phyloP scores from a whole-genome alignment of 2,329 filamentous ascomycete genomes.

The Fusarium citri region DNA sequence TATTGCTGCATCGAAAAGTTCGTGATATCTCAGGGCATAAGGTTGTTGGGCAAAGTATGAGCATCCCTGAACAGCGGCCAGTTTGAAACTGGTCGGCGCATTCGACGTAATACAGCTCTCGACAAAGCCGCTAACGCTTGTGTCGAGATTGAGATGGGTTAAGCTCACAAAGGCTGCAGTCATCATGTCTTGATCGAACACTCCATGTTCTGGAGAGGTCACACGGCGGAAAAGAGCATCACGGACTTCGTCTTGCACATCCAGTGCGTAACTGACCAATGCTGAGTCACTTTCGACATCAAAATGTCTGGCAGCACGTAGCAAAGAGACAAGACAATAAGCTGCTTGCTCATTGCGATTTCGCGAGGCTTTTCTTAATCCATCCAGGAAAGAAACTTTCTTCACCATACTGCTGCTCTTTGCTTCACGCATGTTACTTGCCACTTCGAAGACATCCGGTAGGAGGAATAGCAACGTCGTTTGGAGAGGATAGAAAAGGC shows the following conservation, averaged over 20 bases:
- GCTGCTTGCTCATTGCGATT: slow-evolving; percentile 75
- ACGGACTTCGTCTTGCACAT: slow-evolving; percentile 75
- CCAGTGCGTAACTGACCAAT: slow-evolving; percentile 74
- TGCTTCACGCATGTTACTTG: slow-evolving; percentile 73
- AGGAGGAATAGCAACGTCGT: slow-evolving; percentile 71
- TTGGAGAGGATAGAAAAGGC: slow-evolving; percentile 71
- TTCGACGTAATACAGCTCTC: slow-evolving; percentile 67
- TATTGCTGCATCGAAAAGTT: slow-evolving; percentile 66
- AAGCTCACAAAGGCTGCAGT: slow-evolving; percentile 75
- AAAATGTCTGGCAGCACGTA: slow-evolving; percentile 74
- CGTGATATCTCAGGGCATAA: slow-evolving; percentile 61
- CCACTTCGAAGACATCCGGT: slow-evolving; percentile 77
- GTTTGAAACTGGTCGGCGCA: slow-evolving; percentile 69
- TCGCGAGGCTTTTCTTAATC: slow-evolving; percentile 70
- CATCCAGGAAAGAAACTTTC: slow-evolving; percentile 74
- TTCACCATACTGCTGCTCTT: slow-evolving; percentile 73
- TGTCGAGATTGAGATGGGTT: slow-evolving; percentile 70
- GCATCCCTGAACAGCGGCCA: slow-evolving; percentile 71
- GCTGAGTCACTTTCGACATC: slow-evolving; percentile 71
- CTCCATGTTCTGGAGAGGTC: slow-evolving; percentile 58
- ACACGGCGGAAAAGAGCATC: slow-evolving; percentile 72
- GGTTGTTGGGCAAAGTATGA: slow-evolving; percentile 69
- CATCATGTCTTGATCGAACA: slow-evolving; percentile 73
- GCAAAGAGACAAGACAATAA: slow-evolving; percentile 72
- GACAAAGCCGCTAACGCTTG: slow-evolving; percentile 66